These are phyloP conservation scores for Pseudogymnoascus pannorum DNA, from an alignment of 2,329 filamentous ascomycete species.

Conservation along the genomic window DNA sequence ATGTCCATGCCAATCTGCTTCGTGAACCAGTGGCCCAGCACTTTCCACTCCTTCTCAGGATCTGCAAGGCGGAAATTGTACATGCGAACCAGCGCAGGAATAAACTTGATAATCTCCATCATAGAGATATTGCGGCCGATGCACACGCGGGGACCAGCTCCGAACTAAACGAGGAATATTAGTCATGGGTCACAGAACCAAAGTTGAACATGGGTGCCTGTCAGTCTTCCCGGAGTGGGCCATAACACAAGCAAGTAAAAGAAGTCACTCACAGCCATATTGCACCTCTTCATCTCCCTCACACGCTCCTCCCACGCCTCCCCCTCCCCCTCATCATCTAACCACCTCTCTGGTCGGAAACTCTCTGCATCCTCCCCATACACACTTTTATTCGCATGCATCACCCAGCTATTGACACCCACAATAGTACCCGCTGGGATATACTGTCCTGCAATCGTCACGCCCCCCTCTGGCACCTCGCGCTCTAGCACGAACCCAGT, in stretches of 20 bases:
- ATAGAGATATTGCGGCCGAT: slow-evolving; percentile 33
- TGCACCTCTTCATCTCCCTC: slow-evolving; percentile 3
- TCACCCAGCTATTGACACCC: slow-evolving; percentile 33
- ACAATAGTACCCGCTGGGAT: slow-evolving; percentile 28
- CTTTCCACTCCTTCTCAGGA: slow-evolving; percentile 28
- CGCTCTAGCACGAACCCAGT: slow-evolving; percentile 38
- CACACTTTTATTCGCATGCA: slow-evolving; percentile 28
- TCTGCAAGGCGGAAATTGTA: slow-evolving; percentile 26
- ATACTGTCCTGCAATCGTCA: slow-evolving; percentile 20
- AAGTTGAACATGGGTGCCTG: neutral
- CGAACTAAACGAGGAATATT: slow-evolving; percentile 19
- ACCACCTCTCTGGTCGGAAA: slow-evolving; percentile 39
- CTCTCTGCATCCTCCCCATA: slow-evolving; percentile 31
- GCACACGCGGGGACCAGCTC: slow-evolving; percentile 23
- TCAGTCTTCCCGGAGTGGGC: neutral
- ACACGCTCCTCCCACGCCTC: neutral
- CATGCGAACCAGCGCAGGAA: slow-evolving; percentile 28
- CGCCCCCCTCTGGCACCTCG: slow-evolving; percentile 28
- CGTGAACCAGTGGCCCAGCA: slow-evolving; percentile 34
- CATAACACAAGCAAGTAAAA: neutral
- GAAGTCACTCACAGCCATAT: neutral
- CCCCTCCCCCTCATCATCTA: slow-evolving; percentile 21
- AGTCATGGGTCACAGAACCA: neutral
- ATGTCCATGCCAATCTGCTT: slow-evolving; percentile 24
- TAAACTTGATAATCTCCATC: slow-evolving; percentile 32